Percentiles rank a stretch among this genome's conserved stretches.
Conservation (phyloP, 2,329 filamentous ascomycete species). For the Colletotrichum falcatum region DNA sequence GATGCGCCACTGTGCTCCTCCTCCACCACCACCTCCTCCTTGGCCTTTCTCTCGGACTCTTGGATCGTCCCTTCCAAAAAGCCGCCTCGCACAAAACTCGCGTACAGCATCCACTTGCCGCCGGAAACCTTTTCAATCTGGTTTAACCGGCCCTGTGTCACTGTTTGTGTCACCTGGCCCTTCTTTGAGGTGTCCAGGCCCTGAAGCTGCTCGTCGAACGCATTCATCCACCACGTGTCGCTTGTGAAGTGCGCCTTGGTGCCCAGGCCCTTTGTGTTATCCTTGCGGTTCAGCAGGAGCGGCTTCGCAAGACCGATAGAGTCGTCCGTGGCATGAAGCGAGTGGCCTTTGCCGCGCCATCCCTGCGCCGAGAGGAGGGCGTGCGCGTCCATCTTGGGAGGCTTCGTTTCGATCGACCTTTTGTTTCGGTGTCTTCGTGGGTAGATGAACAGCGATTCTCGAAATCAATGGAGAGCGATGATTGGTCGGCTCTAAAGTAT, state of each 20-base stretch:
- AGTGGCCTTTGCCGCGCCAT: slow-evolving; percentile 90
- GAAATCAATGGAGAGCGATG: neutral
- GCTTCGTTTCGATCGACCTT: neutral
- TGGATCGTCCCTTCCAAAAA: slow-evolving; percentile 77
- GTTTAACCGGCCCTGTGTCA: slow-evolving; percentile 66
- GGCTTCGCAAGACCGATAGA: slow-evolving; percentile 84
- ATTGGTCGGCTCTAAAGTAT: neutral
- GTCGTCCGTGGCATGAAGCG: slow-evolving; percentile 81
- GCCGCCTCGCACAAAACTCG: slow-evolving; percentile 87
- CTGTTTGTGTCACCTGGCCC: slow-evolving; percentile 67
- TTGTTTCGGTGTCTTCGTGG: neutral
- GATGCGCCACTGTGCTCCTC: slow-evolving; percentile 38
- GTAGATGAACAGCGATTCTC: neutral
- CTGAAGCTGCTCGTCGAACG: slow-evolving; percentile 91
- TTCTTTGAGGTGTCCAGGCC: slow-evolving; percentile 75
- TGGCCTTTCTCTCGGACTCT: slow-evolving; percentile 43
- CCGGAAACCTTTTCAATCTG: slow-evolving; percentile 65
- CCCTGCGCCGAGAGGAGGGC: slow-evolving; percentile 87
- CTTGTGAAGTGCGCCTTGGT: slow-evolving; percentile 75
- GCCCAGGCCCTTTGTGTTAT: slow-evolving; percentile 84
- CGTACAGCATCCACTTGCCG: slow-evolving; percentile 77
- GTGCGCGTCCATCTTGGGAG: slow-evolving; percentile 78
- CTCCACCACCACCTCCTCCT: slow-evolving; percentile 25
- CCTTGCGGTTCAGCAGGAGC: slow-evolving; percentile 84
- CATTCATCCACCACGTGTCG: slow-evolving; percentile 97